Base-by-base conservation (phyloP, 768 basidiomycete genomes). In the Rhodotorula babjevae region DNA sequence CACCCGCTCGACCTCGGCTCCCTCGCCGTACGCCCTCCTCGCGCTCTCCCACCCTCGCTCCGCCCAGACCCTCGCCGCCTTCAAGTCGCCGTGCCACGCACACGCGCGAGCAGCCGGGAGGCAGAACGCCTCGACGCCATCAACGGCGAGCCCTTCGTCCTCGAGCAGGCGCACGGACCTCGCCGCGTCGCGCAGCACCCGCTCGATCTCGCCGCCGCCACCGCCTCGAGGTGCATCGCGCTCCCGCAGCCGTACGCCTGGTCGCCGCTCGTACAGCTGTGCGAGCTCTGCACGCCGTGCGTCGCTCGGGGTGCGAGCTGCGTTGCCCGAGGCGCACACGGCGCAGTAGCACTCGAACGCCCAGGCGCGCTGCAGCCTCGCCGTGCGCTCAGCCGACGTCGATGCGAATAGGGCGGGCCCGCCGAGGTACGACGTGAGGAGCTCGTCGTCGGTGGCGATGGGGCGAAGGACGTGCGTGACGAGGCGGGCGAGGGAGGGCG, bases 81-180 rank as follows among this genome's bases (percentile, higher is more conserved):
- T n/a, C 31, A 6, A 33, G 61, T 62, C 61, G 19, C 33, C n/a
- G 21, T 62, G 61, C 61, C 61, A 62, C 29, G 61, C 47, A 31
- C 61, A 62, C 9, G 49, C 61, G 11, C 31, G 31, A 11, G 61
- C 61, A 11, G 61, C 61, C 6, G 49, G 47, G 47, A 36, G 31
- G 47, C 19, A 8, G 33, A 62, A 62, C n/a, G 49, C 61, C 31
- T 36, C 47, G 61, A 47, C 31, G 27, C 27, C 25, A 29, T 50
- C 61, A 25, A 62, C 47, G 61, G 31, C 33, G 23, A 62, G 47
- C 16, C 6, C 8, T 29, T 52, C 61, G 7, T 23, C 8, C 46
- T 53, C 52, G 52, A 53, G 52, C 11, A 53, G 52, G 23, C 12
- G 16, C 16, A 53, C 16, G 11, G 52, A 9, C 16, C 52, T 16